These are phyloP conservation scores for Plasmodium fragile DNA, from an alignment of 169 alveolate species.

Conservation along the genomic window DNA sequence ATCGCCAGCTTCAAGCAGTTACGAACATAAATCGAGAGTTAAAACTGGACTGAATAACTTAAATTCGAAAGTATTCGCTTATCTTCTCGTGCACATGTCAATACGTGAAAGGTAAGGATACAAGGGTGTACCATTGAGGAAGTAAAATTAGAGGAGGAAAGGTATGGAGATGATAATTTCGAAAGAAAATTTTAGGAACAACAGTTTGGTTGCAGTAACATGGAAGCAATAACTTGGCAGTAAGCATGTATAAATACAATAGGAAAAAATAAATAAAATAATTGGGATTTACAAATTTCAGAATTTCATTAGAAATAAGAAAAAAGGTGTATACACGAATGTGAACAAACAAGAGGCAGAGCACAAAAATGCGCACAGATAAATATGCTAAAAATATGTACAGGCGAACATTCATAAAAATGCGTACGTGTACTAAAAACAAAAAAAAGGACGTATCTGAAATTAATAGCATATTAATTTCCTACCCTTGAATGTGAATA, in stretches of 20 bases:
- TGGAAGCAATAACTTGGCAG: not conserved
- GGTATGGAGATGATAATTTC: not conserved
- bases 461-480: constrained; percentile 33
- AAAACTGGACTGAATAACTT: not conserved
- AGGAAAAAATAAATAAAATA: not conserved
- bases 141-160: not conserved
- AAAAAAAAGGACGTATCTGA: constrained; percentile 26
- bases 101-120: not conserved
- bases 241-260: not conserved
- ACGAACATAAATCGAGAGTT: not conserved
- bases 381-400: not conserved
- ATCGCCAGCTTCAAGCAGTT: not conserved
- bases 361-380: not conserved
- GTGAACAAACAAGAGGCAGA: not conserved
- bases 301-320: not conserved
- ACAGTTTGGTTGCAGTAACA: not conserved
- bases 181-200: not conserved
- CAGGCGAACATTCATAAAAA: constrained; percentile 4
- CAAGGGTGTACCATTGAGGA: not conserved
- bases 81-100: not conserved
- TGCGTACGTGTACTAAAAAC: constrained; percentile 6
- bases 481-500: constrained; percentile 17
- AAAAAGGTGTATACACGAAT: not conserved
- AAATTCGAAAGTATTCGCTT: not conserved
- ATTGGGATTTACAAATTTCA: not conserved